phyloP scores from a whole-genome alignment of 2,329 filamentous ascomycete species.

The Coleophoma crateriformis region DNA sequence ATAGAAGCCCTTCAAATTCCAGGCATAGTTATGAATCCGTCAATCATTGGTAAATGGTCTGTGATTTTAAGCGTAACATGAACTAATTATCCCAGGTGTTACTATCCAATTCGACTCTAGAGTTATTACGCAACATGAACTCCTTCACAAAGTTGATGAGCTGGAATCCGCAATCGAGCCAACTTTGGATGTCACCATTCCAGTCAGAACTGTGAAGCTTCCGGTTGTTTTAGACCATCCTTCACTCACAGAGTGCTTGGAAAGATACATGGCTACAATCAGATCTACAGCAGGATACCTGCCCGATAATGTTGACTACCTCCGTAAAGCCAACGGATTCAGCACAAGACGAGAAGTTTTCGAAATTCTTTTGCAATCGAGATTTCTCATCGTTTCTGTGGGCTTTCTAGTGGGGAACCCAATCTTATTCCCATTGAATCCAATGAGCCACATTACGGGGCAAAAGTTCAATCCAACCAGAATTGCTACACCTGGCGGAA shows the following conservation, averaged over 20 bases:
- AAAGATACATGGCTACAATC: constrained; percentile 24
- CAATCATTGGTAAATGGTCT: constrained; percentile 37
- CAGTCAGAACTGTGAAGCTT: constrained; percentile 36
- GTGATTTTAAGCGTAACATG: constrained; percentile 25
- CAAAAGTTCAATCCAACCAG: constrained; percentile 33
- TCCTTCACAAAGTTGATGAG: constrained; percentile 30
- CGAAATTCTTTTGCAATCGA: constrained; percentile 25
- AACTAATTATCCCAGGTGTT: constrained; percentile 22
- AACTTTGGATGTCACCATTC: constrained; percentile 29
- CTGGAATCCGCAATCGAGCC: constrained; percentile 25
- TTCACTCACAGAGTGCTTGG: constrained; percentile 12
- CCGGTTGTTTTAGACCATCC: constrained; percentile 36
- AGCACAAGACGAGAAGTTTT: constrained; percentile 25
- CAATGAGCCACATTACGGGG: constrained; percentile 11
- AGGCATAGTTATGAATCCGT: constrained; percentile 37
- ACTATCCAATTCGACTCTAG: constrained; percentile 40
- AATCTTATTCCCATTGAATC: constrained; percentile 24
- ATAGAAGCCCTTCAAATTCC: constrained; percentile 28
- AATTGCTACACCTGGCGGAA: constrained; percentile 29
- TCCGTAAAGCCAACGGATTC: constrained; percentile 30
- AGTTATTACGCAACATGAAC: constrained; percentile 28
- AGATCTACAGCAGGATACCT: constrained; percentile 23
- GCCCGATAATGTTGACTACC: constrained; percentile 24
- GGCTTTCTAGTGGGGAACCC: constrained; percentile 33
- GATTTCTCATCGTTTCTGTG: constrained; percentile 27